phyloP scores from a whole-genome alignment of 331 rosid species.

The Spiraea crenata region DNA sequence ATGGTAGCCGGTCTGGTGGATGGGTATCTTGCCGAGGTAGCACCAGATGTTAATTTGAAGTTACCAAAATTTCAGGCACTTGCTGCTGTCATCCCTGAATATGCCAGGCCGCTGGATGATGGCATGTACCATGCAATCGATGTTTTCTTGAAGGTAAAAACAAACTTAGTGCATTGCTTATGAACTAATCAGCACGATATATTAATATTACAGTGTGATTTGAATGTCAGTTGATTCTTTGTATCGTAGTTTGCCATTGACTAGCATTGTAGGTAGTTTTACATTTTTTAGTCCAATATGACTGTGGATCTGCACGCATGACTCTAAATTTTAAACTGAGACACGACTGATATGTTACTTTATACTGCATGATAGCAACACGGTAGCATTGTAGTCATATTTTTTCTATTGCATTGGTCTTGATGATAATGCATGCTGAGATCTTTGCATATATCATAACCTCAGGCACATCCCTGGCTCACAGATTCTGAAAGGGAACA shows the following conservation, averaged over 20 bases:
- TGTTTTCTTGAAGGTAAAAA: slow-evolving; percentile 44
- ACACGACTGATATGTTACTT: background rate
- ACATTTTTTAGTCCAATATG: background rate
- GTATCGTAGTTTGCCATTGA: background rate
- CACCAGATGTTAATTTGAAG: slow-evolving; percentile 46
- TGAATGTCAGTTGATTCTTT: background rate
- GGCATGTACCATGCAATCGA: slow-evolving; percentile 45
- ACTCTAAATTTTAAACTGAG: background rate
- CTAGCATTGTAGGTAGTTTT: background rate
- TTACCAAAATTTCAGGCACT: slow-evolving; percentile 41
- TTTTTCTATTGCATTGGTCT: background rate
- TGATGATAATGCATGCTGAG: background rate
- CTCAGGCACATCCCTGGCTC: slow-evolving; percentile 50
- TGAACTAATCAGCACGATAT: background rate
- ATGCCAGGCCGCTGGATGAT: slow-evolving; percentile 43
- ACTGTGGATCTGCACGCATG: too few species aligned
- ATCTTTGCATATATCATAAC: background rate
- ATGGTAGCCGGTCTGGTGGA: slow-evolving; percentile 45
- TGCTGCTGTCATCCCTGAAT: slow-evolving; percentile 42
- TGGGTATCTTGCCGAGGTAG: slow-evolving; percentile 52
- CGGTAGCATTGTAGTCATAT: background rate
- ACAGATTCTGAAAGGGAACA: slow-evolving; percentile 43
- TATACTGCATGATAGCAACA: background rate
- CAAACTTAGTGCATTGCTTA: background rate
- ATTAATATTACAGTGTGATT: background rate